Evolutionary conservation across 78 protist genomes (phyloP).

Genomic region (Parvularia atlantis): DNA sequence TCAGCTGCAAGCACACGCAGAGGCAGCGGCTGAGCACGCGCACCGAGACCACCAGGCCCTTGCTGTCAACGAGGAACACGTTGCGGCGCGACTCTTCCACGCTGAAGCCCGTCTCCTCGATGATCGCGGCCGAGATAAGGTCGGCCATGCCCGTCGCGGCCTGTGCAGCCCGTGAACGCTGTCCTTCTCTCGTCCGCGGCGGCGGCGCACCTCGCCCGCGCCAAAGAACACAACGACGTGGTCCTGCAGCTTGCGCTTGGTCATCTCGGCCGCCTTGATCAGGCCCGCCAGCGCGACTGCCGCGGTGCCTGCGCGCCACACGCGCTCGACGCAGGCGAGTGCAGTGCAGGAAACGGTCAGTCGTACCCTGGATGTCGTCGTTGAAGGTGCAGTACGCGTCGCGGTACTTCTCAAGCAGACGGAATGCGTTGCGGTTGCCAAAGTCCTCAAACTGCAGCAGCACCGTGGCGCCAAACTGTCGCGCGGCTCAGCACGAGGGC

Average conservation of each 20-base stretch:
- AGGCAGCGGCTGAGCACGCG: not conserved
- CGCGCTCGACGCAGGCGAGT: not conserved
- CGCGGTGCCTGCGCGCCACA: conserved; percentile 23
- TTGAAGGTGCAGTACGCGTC: conserved; percentile 68
- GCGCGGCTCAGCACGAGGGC: no score
- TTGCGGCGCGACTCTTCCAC: conserved; percentile 45
- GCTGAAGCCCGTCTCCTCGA: conserved; percentile 8
- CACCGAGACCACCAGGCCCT: conserved; percentile 18
- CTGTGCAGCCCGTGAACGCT: no score
- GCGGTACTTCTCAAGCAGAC: conserved; percentile 60
- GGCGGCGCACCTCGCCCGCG: not conserved
- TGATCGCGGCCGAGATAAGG: conserved; percentile 7
- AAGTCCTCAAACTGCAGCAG: conserved; percentile 89
- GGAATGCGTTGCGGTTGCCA: conserved; percentile 51
- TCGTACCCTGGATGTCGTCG: conserved; percentile 87
- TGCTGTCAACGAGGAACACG: conserved; percentile 56
- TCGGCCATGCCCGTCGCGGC: conserved; percentile 71
- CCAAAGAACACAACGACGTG: conserved; percentile 13
- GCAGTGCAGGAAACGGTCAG: not conserved
- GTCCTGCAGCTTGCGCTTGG: conserved; percentile 51
- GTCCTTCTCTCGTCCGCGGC: no score
- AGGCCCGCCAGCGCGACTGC: conserved; percentile 52
- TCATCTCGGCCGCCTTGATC: conserved; percentile 59
- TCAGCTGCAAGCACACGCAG: no score
- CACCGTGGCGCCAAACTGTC: not conserved